phyloP scores from a whole-genome alignment of 768 basidiomycete genomes.

The Pisolithus orientalis region DNA sequence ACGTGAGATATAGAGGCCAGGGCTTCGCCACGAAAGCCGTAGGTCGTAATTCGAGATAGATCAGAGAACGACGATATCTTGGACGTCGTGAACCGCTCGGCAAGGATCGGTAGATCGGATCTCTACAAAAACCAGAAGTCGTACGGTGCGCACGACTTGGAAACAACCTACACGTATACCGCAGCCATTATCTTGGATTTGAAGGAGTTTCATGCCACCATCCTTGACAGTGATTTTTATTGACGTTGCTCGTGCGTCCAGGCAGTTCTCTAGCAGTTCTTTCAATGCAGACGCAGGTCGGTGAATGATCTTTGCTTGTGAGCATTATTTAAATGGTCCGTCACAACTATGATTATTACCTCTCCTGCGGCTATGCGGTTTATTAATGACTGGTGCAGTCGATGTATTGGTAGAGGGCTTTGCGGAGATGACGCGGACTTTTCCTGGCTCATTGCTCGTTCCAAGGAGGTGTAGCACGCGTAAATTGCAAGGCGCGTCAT shows the following conservation, averaged over 20 bases:
- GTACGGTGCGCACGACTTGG: not conserved
- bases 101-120: slow-evolving; percentile 82
- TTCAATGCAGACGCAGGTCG: slow-evolving; percentile 93
- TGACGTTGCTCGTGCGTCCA: slow-evolving; percentile 88
- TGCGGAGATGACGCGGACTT: slow-evolving; percentile 12
- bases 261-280: slow-evolving; percentile 88
- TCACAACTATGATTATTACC: slow-evolving; percentile 22
- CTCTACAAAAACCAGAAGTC: slow-evolving; percentile 43
- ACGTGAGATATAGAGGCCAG: slow-evolving; percentile 95
- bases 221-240: slow-evolving; percentile 90
- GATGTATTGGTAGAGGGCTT: slow-evolving; percentile 62
- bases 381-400: slow-evolving; percentile 77
- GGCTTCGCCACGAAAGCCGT: slow-evolving; percentile 97
- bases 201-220: slow-evolving; percentile 89
- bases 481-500: too few species aligned
- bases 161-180: slow-evolving; percentile 72
- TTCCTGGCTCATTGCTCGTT: slow-evolving; percentile 14
- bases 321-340: not conserved
- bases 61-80: slow-evolving; percentile 87
- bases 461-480: not conserved
- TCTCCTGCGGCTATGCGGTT: slow-evolving; percentile 88
- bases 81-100: slow-evolving; percentile 93
- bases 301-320: slow-evolving; percentile 62
- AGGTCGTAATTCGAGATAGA: slow-evolving; percentile 75
- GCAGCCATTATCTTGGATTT: slow-evolving; percentile 95